Conservation (phyloP, 257 asterid genomes). For the Capsicum pubescens region DNA sequence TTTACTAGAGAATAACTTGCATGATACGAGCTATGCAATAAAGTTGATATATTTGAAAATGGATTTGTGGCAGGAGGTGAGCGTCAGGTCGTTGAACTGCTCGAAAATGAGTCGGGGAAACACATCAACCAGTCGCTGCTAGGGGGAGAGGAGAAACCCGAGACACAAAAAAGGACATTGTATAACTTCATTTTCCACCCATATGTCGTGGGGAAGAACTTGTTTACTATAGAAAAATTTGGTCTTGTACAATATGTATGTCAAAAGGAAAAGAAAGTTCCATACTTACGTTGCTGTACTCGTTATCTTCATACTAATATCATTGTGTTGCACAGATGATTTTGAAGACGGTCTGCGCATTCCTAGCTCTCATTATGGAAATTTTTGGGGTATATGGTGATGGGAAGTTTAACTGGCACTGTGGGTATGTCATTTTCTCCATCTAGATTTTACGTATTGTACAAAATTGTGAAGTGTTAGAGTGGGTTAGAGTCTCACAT, state of each 20-base stretch:
- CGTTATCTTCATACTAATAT: neutral
- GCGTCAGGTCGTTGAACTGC: constrained; percentile 55
- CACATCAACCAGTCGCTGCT: constrained; percentile 67
- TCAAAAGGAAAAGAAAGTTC: neutral
- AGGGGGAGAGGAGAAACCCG: constrained; percentile 46
- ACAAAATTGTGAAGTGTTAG: neutral
- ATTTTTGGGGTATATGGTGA: constrained; percentile 88
- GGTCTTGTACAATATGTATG: constrained; percentile 94
- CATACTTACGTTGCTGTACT: neutral
- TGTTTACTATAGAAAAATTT: constrained; percentile 74
- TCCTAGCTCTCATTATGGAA: constrained; percentile 80
- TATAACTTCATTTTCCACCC: constrained; percentile 69
- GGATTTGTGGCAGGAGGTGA: constrained; percentile 73
- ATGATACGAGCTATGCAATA: neutral
- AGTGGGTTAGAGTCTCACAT: too few species aligned
- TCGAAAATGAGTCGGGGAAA: constrained; percentile 71
- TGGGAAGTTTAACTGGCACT: constrained; percentile 89
- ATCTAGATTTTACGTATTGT: neutral
- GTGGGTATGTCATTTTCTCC: constrained; percentile 61
- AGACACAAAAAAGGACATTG: constrained; percentile 41
- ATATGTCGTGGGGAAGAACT: constrained; percentile 63
- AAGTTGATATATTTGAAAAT: constrained; percentile 20
- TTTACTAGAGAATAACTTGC: neutral
- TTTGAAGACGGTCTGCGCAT: constrained; percentile 82
- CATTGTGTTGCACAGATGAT: constrained; percentile 66